These are phyloP conservation scores for Blastobotrys serpentis DNA, from an alignment of 1,139 yeast genomes.

Conservation along the genomic window DNA sequence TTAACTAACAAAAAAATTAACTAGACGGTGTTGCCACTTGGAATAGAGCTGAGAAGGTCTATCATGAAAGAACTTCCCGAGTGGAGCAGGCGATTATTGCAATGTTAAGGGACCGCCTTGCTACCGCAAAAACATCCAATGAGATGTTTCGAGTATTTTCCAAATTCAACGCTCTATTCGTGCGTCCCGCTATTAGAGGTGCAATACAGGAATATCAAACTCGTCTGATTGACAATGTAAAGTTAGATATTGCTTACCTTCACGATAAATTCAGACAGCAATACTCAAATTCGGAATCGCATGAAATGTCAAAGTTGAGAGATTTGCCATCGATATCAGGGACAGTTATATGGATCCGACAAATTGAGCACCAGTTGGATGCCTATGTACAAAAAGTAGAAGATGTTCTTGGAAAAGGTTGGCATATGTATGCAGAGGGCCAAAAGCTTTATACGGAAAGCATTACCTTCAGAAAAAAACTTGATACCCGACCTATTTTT, in stretches of 20 bases:
- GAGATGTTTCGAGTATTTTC: slow-evolving; percentile 54
- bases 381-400: slow-evolving; percentile 47
- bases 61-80: slow-evolving; percentile 44
- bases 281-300: slow-evolving; percentile 38
- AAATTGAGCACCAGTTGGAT: slow-evolving; percentile 46
- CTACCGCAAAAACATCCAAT: slow-evolving; percentile 43
- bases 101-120: slow-evolving; percentile 43
- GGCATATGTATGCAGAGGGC: slow-evolving; percentile 78
- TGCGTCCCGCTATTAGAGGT: slow-evolving; percentile 51
- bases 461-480: slow-evolving; percentile 44
- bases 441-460: slow-evolving; percentile 56
- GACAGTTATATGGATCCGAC: slow-evolving; percentile 51
- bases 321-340: slow-evolving; percentile 52
- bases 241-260: slow-evolving; percentile 45
- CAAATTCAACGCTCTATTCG: slow-evolving; percentile 47
- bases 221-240: slow-evolving; percentile 48
- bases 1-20: slow-evolving; percentile 16
- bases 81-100: slow-evolving; percentile 49
- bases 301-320: slow-evolving; percentile 39
- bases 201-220: slow-evolving; percentile 58
- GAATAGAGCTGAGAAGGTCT: slow-evolving; percentile 43
- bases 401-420: slow-evolving; percentile 63
- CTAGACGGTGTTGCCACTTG: slow-evolving; percentile 40
- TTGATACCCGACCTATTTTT: slow-evolving; percentile 47
- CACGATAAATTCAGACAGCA: slow-evolving; percentile 44